phyloP scores from a whole-genome alignment of 1,284 basidiomycete species.

The Rhodotorula sp. region DNA sequence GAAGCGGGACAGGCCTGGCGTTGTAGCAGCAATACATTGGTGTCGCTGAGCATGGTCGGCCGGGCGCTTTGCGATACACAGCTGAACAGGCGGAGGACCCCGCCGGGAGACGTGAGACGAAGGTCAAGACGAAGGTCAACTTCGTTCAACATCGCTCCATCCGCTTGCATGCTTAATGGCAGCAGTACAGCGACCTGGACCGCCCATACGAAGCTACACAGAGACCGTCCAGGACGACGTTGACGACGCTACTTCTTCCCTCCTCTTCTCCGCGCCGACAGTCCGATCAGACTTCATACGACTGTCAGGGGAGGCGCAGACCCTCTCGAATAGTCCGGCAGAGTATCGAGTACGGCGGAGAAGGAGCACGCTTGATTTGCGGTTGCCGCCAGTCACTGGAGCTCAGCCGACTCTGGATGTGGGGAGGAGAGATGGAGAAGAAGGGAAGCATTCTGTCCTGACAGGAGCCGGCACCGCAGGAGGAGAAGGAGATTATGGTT shows the following conservation, averaged over 20 bases:
- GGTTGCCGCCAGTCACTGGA: not conserved
- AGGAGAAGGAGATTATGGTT: not conserved
- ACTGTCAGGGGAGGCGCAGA: too few species aligned
- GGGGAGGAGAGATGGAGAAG: not conserved
- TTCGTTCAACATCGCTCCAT: not conserved
- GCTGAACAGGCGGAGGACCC: not conserved
- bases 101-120: not conserved
- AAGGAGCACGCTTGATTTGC: conserved; percentile 17
- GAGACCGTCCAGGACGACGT: conserved; percentile 18
- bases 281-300: not conserved
- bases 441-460: not conserved
- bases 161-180: not conserved
- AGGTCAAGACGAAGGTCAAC: not conserved
- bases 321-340: not conserved
- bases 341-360: conserved; percentile 1
- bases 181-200: not conserved
- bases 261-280: not conserved
- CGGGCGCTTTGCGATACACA: too few species aligned
- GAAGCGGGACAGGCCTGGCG: too few species aligned
- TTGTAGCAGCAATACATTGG: too few species aligned
- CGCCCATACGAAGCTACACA: conserved; percentile 16
- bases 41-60: too few species aligned
- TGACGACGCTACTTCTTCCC: conserved; percentile 7
- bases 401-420: not conserved
- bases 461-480: too few species aligned